Conservation (phyloP, 1,139 yeast genomes). For the Entelexis paramagnoliae region DNA sequence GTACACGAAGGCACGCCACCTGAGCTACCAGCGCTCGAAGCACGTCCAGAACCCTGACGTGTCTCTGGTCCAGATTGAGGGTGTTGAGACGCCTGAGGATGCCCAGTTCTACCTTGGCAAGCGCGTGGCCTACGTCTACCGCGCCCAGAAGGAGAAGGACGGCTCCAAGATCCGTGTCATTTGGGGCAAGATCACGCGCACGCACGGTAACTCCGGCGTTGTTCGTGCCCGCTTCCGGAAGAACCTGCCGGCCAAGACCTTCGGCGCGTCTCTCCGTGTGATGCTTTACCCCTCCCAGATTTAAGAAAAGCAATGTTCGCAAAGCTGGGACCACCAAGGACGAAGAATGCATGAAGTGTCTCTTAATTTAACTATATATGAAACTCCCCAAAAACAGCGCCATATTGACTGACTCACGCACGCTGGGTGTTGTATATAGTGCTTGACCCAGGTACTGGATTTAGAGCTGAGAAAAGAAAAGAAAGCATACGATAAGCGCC, state of each 20-base stretch:
- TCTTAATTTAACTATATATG: slow-evolving; percentile 17
- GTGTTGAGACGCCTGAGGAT: slow-evolving; percentile 81
- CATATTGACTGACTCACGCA: background rate
- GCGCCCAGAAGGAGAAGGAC: slow-evolving; percentile 95
- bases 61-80: slow-evolving; percentile 90
- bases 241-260: slow-evolving; percentile 98
- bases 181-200: slow-evolving; percentile 91
- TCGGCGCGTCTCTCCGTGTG: slow-evolving; percentile 99
- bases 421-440: background rate
- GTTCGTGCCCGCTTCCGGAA: slow-evolving; percentile 98
- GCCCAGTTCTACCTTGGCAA: slow-evolving; percentile 99
- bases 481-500: no score
- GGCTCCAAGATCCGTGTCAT: slow-evolving; percentile 99
- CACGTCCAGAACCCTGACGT: slow-evolving; percentile 96
- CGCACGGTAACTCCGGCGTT: slow-evolving; percentile 98
- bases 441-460: no score
- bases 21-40: slow-evolving; percentile 99
- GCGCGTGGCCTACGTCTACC: slow-evolving; percentile 98
- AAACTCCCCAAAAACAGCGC: slow-evolving; percentile 9
- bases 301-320: slow-evolving; percentile 39
- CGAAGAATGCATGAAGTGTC: slow-evolving; percentile 17
- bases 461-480: no score
- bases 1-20: slow-evolving; percentile 99
- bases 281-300: slow-evolving; percentile 99
- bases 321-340: slow-evolving; percentile 2